Conservation (phyloP, 805 yeast genomes). For the Saccharomycopsis fermentans region DNA sequence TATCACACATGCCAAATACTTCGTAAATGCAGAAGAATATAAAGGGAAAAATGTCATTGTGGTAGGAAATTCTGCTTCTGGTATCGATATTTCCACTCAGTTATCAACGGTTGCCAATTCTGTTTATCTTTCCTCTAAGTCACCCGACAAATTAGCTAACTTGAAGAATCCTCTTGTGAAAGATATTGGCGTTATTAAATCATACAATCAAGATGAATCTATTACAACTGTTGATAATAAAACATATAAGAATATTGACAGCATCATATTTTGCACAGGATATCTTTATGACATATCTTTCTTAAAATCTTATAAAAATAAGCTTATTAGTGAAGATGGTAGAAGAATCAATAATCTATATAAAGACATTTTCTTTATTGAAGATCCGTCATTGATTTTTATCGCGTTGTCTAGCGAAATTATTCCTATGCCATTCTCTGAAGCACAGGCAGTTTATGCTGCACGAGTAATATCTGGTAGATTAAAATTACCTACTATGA, state of each 20-base stretch:
- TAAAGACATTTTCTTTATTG: conserved; percentile 47
- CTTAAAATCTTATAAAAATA: not conserved
- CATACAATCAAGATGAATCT: conserved; percentile 12
- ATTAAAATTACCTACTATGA: conserved; percentile 34
- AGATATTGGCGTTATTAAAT: not conserved
- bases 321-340: conserved; percentile 28
- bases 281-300: conserved; percentile 57
- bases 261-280: conserved; percentile 64
- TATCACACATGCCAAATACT: conserved; percentile 49
- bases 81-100: conserved; percentile 60
- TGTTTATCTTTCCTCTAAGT: not conserved
- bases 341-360: conserved; percentile 41
- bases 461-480: conserved; percentile 53
- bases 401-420: conserved; percentile 53
- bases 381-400: conserved; percentile 56
- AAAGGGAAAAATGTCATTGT: conserved; percentile 37
- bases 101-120: conserved; percentile 20
- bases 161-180: not conserved
- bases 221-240: conserved; percentile 43
- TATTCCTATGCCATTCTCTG: conserved; percentile 52
- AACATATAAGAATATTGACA: conserved; percentile 38
- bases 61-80: conserved; percentile 74
- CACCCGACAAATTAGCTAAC: not conserved
- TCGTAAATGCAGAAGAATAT: conserved; percentile 29
- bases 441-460: conserved; percentile 54